These are phyloP conservation scores for Centella asiatica DNA, from an alignment of 129 eudicot species.

Conservation along the genomic window DNA sequence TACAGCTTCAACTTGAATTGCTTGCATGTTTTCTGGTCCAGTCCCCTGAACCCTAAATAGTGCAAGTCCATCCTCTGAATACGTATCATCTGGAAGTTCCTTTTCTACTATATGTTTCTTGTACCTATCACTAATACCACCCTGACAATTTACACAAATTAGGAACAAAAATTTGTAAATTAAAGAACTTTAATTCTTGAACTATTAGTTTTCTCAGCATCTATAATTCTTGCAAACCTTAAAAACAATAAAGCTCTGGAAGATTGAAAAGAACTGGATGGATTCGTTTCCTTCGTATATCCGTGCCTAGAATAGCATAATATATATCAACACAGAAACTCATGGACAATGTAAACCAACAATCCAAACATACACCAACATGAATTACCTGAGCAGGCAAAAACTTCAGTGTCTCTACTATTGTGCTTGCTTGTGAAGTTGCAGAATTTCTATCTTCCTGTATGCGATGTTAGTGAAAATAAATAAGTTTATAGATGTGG, in stretches of 20 bases:
- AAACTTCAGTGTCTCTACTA: conserved; percentile 83
- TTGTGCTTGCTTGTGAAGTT: conserved; percentile 74
- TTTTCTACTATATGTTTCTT: conserved; percentile 58
- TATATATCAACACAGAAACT: neutral
- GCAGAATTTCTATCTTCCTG: conserved; percentile 80
- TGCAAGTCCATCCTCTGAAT: conserved; percentile 74
- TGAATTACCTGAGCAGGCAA: conserved; percentile 71
- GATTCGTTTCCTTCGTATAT: conserved; percentile 85
- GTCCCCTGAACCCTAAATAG: conserved; percentile 90
- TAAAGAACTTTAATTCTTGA: neutral
- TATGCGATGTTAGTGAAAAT: conserved; percentile 6
- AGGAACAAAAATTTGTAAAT: neutral
- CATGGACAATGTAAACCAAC: neutral
- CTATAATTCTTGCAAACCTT: conserved; percentile 46
- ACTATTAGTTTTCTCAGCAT: conserved; percentile 6
- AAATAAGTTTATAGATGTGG: neutral
- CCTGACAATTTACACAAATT: conserved; percentile 34
- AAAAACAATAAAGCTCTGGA: conserved; percentile 78
- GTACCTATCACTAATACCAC: conserved; percentile 83
- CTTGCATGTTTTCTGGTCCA: conserved; percentile 98
- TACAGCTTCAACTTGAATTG: conserved; percentile 96
- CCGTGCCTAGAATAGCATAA: conserved; percentile 49
- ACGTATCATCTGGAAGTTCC: conserved; percentile 76
- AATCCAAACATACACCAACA: conserved; percentile 13
- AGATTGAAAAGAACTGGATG: conserved; percentile 71